Evolutionary conservation across 805 yeast genomes (phyloP), one percentile per base, ranked within the genome.

Genomic region (Sugiyamaella qingdaonensis): DNA sequence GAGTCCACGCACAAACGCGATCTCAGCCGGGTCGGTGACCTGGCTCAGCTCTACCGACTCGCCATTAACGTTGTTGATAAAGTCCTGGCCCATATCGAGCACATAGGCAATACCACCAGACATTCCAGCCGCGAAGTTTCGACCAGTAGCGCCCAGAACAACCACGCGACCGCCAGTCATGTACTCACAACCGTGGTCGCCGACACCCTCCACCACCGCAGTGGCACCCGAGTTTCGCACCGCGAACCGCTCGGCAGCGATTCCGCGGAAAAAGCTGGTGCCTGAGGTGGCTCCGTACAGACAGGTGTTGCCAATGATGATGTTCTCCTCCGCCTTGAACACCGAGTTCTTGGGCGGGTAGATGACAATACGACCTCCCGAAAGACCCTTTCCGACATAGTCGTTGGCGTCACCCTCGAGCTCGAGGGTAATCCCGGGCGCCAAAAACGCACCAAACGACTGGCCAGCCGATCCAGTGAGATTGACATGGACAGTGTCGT

Each of bases 151-250:
- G 46, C 97, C 96, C 61, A 92, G 79, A 46, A 92, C 90, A 67
- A 92, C 89, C 57, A 94, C 96, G 64, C 98, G 83, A 69, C 99
- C 99, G 70, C 99, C 98, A 62, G 98, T 91, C 99, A 92, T 92
- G 75, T 92, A 92, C 74, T 92, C 99, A 75, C 97, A 92, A 49
- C 99, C 99, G 70, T 92, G 97, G 71, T 92, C 97, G 76, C 99
- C 99, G 59, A 88, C 85, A 67, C 96, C 97, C 73, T 92, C 99
- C 60, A 89, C 90, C 57, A 94, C 97, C 59, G 96, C 94, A 52
- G 86, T 86, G 42, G 98, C 98, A 72, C 99, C 99, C 31, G 98
- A 94, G 80, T 92, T 92, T 77, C 99, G 87, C 55, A 92, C 99
- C 16, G 95, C 96, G 70, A 92, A 92, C 72, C 99, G 84, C 77